Evolutionary conservation across 2,329 filamentous ascomycete species (phyloP), one percentile per base, ranked within the genome.

Genomic region (Calonectria naviculata): DNA sequence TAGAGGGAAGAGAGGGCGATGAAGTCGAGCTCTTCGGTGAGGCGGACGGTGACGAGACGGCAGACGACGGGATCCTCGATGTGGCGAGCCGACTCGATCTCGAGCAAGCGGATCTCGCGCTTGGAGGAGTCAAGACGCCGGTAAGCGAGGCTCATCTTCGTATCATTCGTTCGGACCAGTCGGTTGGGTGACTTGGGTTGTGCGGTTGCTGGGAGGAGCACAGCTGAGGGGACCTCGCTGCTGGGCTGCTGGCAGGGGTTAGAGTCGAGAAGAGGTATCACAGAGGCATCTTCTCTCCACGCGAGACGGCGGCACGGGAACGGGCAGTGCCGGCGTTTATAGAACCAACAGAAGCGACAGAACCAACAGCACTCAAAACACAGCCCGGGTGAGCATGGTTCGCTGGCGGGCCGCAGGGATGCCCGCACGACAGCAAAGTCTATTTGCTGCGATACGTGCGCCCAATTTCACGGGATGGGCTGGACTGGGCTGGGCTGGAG

Each of bases 81-180:
- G 71, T 71, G 72, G 29, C 67, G 71, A 36, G 74, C 63, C 19
- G 81, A 76, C 63, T 80, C 76, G 49, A 83, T 73, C 72, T 83
- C 81, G 19, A 83, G 72, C 62, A 83, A 72, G 38, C 81, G 81
- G 28, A 82, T 74, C 72, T 82, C 81, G 66, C 74, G 70, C 52
- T 61, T 65, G 8, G 62, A 65, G 17, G 71, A 44, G 54, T 56
- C 68, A 24, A 75, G 54, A 44, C 71, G 72, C n/a, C 60, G 70
- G 61, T 74, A 74, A 31, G 64, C n/a, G 41, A 66, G 42, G 15
- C 28, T 34, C 64, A 66, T 66, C 52, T 56, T 66, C 38, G 47
- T 46, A 66, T 66, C 63, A 61, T 61, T 29, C 56, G 52, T 61
- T 29, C 56, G 52, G n/a, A 36, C 31, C 21, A 31, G 31, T 46